Evolutionary conservation across 2,329 filamentous ascomycete genomes (phyloP).

Genomic region (Colletotrichum brevisporum): DNA sequence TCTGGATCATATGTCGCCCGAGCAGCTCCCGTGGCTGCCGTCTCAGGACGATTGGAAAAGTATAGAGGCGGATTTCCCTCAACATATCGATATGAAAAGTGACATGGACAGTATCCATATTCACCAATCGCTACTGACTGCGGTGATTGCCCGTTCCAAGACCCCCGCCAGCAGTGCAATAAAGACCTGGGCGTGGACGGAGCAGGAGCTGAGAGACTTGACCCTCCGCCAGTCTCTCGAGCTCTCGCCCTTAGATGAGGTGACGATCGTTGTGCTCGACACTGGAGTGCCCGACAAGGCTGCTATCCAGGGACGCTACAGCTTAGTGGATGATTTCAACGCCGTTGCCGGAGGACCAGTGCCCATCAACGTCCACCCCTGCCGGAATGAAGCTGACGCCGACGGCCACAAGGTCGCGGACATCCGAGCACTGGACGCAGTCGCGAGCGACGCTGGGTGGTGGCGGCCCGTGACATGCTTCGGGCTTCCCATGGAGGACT

Average conservation of each 20-base stretch:
- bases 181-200: no score
- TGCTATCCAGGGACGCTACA: background rate
- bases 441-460: background rate
- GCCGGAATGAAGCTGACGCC: background rate
- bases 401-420: constrained; percentile 5
- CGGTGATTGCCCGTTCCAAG: no score
- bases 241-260: background rate
- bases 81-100: no score
- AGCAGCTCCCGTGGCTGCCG: no score
- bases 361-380: background rate
- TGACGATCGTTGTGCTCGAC: background rate
- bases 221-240: constrained; percentile 1
- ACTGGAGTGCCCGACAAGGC: background rate
- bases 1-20: no score
- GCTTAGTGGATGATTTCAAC: background rate
- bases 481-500: background rate
- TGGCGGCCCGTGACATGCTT: constrained; percentile 7
- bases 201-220: no score
- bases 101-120: no score
- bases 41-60: no score
- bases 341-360: background rate
- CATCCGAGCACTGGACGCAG: background rate
- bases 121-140: no score
- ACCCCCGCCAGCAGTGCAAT: no score
- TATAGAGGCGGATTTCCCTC: no score